Evolutionary conservation across 441 rosid species (phyloP).

Genomic region (Theobroma grandiflorum): DNA sequence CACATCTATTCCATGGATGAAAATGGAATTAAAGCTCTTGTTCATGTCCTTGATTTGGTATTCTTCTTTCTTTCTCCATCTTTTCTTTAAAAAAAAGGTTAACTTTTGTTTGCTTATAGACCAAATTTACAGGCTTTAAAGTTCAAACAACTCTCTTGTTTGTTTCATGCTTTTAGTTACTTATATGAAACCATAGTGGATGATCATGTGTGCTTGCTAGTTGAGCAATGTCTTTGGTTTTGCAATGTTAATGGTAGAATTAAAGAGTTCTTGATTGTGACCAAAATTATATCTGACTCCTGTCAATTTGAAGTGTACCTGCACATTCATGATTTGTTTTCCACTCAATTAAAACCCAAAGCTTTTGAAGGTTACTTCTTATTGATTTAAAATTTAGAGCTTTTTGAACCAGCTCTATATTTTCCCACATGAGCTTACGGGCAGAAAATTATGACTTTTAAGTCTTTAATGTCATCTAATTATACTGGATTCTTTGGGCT

Average conservation of each 20-base stretch:
- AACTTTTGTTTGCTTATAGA: not conserved
- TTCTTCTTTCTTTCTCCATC: conserved; percentile 12
- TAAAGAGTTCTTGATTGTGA: not conserved
- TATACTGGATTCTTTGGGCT: not conserved
- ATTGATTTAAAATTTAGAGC: not conserved
- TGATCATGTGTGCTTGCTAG: not conserved
- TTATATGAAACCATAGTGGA: not conserved
- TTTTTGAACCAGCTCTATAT: too few relatives aligned
- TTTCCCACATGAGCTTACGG: not conserved
- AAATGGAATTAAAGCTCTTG: conserved; percentile 70
- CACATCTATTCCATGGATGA: conserved; percentile 76
- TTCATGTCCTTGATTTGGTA: conserved; percentile 88
- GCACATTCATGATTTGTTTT: not conserved
- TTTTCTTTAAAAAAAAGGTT: not conserved
- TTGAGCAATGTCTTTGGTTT: not conserved
- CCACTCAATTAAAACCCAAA: not conserved
- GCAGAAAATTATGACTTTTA: not conserved
- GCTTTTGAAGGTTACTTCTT: not conserved
- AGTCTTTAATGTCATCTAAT: not conserved
- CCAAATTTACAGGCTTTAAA: not conserved
- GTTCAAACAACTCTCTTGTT: not conserved
- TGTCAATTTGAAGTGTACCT: not conserved
- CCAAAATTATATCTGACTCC: not conserved
- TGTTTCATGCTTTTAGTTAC: not conserved
- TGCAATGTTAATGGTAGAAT: not conserved